Percentiles rank a stretch among this genome's conserved stretches.
Evolutionary conservation across 2,329 filamentous ascomycete genomes (phyloP).

Genomic region (Cryphonectria parasitica): DNA sequence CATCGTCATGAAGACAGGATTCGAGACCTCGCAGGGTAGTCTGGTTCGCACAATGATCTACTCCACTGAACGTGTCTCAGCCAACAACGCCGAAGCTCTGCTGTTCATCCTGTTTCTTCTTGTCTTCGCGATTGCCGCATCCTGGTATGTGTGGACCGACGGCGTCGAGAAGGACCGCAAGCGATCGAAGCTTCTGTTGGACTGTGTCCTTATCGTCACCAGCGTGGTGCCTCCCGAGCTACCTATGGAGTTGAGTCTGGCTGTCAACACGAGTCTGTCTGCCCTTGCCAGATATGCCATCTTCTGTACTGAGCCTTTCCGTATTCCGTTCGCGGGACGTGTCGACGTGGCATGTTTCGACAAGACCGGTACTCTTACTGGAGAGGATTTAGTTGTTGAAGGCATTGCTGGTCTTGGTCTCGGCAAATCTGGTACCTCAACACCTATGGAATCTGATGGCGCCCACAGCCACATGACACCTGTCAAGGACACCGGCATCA

Average conservation of each 20-base stretch:
- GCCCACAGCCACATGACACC: conserved; percentile 79
- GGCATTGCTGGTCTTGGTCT: conserved; percentile 89
- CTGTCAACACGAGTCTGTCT: conserved; percentile 95
- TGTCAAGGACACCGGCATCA: conserved; percentile 70
- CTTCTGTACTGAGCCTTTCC: conserved; percentile 98
- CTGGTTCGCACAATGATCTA: conserved; percentile 99
- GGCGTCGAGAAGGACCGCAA: conserved; percentile 94
- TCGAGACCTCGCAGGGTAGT: conserved; percentile 97
- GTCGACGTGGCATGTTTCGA: conserved; percentile 98
- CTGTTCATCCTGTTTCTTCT: conserved; percentile 96
- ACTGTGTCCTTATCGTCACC: conserved; percentile 97
- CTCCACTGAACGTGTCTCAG: conserved; percentile 97
- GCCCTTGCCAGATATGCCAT: conserved; percentile 95
- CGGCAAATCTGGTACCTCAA: conserved; percentile 62
- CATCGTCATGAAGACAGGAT: conserved; percentile 94
- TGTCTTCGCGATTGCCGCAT: conserved; percentile 93
- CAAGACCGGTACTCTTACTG: conserved; percentile 96
- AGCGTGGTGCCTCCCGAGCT: conserved; percentile 98
- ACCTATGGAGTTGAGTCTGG: conserved; percentile 96
- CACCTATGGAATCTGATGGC: conserved; percentile 72
- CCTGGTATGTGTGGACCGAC: conserved; percentile 99
- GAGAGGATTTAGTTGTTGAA: conserved; percentile 95
- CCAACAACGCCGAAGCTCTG: conserved; percentile 95
- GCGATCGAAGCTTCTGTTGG: conserved; percentile 93
- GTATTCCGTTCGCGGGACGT: conserved; percentile 93